Conservation (phyloP, 441 rosid genomes). For the Lepidium campestre region DNA sequence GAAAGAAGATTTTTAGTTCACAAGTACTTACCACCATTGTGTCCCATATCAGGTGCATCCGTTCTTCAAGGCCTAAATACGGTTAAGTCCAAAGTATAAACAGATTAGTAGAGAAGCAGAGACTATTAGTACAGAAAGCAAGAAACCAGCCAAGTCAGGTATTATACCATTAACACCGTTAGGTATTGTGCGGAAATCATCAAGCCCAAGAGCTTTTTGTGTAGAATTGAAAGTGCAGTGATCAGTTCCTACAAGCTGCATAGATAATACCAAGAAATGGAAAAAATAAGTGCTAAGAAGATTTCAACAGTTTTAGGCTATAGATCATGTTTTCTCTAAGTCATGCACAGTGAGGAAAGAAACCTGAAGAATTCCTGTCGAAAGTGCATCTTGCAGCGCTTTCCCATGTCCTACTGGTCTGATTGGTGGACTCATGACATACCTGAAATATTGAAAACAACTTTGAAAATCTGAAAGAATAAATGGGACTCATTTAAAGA, state of each 20-base stretch:
- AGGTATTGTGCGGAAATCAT: conserved; percentile 89
- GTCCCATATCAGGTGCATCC: conserved; percentile 98
- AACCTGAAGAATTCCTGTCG: conserved; percentile 87
- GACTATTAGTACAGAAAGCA: conserved; percentile 3
- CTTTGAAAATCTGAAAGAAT: conserved; percentile 1
- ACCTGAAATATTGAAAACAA: conserved; percentile 43
- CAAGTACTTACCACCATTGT: conserved; percentile 81
- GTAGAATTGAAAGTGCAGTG: conserved; percentile 79
- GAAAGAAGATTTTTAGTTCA: background rate
- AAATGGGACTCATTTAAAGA: background rate
- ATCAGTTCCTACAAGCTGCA: conserved; percentile 98
- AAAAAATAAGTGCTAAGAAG: conserved; percentile 1
- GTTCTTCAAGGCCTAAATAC: conserved; percentile 78
- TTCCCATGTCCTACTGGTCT: conserved; percentile 79
- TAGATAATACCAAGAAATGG: background rate
- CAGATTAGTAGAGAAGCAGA: background rate
- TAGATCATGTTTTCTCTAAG: background rate
- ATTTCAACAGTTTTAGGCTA: background rate
- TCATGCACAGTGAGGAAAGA: conserved; percentile 9
- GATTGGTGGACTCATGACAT: conserved; percentile 96
- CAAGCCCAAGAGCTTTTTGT: conserved; percentile 74
- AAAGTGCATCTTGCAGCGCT: conserved; percentile 88
- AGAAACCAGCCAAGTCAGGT: conserved; percentile 10
- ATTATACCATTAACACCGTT: conserved; percentile 88
- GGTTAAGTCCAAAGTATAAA: background rate